These are phyloP conservation scores for Trichoderma gracile DNA, from an alignment of 2,329 filamentous ascomycete genomes.

Conservation along the genomic window DNA sequence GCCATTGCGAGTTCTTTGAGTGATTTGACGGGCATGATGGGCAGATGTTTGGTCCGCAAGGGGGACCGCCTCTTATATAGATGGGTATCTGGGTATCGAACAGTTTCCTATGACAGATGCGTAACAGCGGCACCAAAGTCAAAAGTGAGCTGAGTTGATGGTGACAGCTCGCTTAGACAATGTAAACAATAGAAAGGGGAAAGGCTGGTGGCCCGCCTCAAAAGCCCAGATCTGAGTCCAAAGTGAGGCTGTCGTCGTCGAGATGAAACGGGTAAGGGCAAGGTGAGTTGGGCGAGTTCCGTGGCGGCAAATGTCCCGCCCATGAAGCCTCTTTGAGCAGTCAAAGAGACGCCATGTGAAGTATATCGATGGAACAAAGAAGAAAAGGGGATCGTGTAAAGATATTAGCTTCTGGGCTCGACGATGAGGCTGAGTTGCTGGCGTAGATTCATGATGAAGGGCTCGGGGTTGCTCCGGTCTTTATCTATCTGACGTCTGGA, in stretches of 20 bases:
- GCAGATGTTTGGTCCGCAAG: neutral
- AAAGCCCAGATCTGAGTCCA: neutral
- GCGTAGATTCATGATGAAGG: neutral
- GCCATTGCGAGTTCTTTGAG: constrained; percentile 53
- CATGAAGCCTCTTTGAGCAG: neutral
- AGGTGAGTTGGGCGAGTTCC: neutral
- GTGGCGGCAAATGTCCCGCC: neutral
- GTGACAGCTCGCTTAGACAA: neutral
- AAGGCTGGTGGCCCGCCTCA: neutral
- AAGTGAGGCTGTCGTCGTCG: neutral
- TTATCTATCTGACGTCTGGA: constrained; percentile 5
- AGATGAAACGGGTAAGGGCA: neutral
- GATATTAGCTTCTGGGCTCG: neutral
- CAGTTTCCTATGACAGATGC: neutral
- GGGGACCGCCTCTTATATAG: constrained; percentile 2
- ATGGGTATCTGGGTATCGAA: neutral
- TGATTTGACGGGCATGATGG: constrained; percentile 47
- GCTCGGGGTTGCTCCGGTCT: constrained; percentile 6
- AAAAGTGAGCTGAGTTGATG: neutral
- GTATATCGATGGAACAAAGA: neutral
- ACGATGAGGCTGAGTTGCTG: neutral
- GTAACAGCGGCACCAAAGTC: neutral
- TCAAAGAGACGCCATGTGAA: neutral
- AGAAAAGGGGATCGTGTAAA: neutral
- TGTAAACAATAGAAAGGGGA: neutral